Evolutionary conservation across 2,329 filamentous ascomycete species (phyloP), one percentile per base, ranked within the genome.

Genomic region (Tolypocladium guangdongense): DNA sequence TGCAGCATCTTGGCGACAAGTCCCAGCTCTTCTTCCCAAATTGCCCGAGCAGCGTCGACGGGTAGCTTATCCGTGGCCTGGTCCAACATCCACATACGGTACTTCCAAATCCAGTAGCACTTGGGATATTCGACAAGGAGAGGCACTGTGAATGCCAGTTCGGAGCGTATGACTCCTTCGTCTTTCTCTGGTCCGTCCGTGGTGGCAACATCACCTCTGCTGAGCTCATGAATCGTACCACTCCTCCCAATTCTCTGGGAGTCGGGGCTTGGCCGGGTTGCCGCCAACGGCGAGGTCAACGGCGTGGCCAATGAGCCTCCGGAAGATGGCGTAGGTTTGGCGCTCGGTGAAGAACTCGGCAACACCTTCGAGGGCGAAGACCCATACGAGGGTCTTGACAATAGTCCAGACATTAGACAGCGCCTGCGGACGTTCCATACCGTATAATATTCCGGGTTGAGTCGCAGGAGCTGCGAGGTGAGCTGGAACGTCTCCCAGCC

Each of bases 91-190:
- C 93, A 99, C 47, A 86, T 72, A 32, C 93, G 85, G 70, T 96
- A 92, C 62, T 96, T 95, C 93, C 93, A 99, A 64, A 99, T 92
- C 92, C 93, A 97, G 74, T 99, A 99, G 76, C 93, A 97, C 69
- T 99, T 99, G 7, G 93, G 93, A 59, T 83, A 92, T 59, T 90
- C 83, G 58, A 88, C 79, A 50, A 99, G 80, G 22, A 99, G 78
- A 0, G 89, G 88, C 41, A 96, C 81, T 36, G 92, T 84, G 64
- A 96, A 96, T 49, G 74, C 73, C 36, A 99, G 76, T 66, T 99
- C 93, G 53, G 80, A 75, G 48, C 81, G 78, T 56, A 97, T 78
- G 86, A 22, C 24, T 50, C 33, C 62, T 45, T 57, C 33, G 24
- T 66, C 60, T 7, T 63, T 49, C 24, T 54, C 27, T 22, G 24